These are phyloP conservation scores for Acacia pycnantha DNA, from an alignment of 331 rosid species.

Conservation along the genomic window DNA sequence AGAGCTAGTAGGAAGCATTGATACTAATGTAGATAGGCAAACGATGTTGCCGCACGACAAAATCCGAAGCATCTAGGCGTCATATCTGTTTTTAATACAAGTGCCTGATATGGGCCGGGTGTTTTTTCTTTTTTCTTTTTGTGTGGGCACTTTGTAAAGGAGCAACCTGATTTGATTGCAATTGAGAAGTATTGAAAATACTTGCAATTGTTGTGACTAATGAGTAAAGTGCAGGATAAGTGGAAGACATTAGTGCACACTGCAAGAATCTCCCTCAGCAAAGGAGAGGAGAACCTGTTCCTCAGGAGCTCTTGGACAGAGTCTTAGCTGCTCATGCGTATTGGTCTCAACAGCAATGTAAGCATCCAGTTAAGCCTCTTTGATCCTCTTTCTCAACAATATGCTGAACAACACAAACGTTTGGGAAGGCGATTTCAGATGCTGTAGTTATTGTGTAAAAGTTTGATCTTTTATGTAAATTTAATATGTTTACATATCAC, in stretches of 20 bases:
- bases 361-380: slow-evolving; percentile 52
- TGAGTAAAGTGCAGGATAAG: slow-evolving; percentile 62
- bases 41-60: neutral
- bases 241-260: slow-evolving; percentile 96
- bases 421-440: neutral
- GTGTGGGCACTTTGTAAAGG: neutral
- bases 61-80: neutral
- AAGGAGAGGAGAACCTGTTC: slow-evolving; percentile 92
- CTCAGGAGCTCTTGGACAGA: slow-evolving; percentile 85
- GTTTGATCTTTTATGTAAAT: slow-evolving; percentile 32
- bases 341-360: slow-evolving; percentile 81
- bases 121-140: neutral
- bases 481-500: neutral
- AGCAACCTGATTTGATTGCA: neutral
- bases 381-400: slow-evolving; percentile 28
- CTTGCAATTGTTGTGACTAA: neutral
- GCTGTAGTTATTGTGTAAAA: slow-evolving; percentile 24
- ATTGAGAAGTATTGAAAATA: neutral
- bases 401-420: slow-evolving; percentile 19
- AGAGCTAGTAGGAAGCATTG: neutral
- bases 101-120: neutral
- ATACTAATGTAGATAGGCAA: neutral
- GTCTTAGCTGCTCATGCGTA: slow-evolving; percentile 76
- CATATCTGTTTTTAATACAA: neutral
- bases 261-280: slow-evolving; percentile 86